Base-by-base conservation (phyloP, 129 eudicot genomes). In the Erigeron canadensis region DNA sequence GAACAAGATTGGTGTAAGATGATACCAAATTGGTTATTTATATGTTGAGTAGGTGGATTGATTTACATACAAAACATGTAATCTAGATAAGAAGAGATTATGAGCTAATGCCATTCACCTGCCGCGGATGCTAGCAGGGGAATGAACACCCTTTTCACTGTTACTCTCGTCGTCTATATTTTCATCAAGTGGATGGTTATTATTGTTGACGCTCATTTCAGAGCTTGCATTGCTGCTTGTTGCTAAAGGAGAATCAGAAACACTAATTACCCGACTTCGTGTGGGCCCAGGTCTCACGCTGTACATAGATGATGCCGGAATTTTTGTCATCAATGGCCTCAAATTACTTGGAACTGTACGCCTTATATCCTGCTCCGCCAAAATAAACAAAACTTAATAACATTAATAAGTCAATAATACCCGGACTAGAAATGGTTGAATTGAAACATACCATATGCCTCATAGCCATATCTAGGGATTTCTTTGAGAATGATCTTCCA, bases 171-270 rank as follows among this genome's bases (percentile, higher is more conserved):
- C 91, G 10, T 91, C 95, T 61, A 84, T 34, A 22, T 69, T 71
- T 44, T 79, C 91, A 71, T 85, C 90, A 45, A 81, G 11, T 19
- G 48, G 75, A 42, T 69, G 77, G 57, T 70, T 82, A 76, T 82
- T 83, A 71, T 81, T 81, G 69, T 77, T 85, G 41, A 91, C 87
- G 71, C 98, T 94, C 80, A 83, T 67, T 77, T 93, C 98, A 44
- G 98, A 94, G 73, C 98, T 94, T 64, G 95, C 96, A 47, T 89
- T 94, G 75, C 98, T 94, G 86, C 98, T 94, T 40, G 95, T 93
- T 39, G 95, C 98, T 67, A 89, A 81, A 8, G 98, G 96, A 6
- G 96, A 93, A 70, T 84, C 93, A 6, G 88, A 85, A 37, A 84
- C 87, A 39, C 86, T 84, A 43, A 80, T 82, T 16, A 74, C 80